Conservation (phyloP, 805 yeast species). For the Cyberlindnera maclurae region DNA sequence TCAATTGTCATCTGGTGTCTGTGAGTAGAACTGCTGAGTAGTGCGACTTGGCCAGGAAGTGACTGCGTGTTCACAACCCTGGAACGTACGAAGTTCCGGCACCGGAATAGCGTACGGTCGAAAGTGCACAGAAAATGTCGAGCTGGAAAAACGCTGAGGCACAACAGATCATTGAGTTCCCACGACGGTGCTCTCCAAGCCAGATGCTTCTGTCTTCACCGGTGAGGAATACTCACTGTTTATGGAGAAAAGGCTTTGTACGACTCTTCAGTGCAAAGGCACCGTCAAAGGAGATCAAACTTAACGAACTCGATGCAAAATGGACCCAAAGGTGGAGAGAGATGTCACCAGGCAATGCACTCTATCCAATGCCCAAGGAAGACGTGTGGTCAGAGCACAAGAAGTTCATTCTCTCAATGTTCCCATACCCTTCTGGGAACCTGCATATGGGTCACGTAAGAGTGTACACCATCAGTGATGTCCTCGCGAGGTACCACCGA, state of each 20-base stretch:
- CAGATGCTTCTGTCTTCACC: no score
- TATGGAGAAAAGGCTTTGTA: no score
- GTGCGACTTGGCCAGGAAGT: no score
- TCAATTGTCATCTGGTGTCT: slow-evolving; percentile 8
- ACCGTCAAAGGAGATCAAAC: not conserved
- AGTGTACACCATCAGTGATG: slow-evolving; percentile 88
- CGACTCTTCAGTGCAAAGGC: not conserved
- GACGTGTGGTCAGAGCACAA: slow-evolving; percentile 20
- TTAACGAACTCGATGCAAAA: slow-evolving; percentile 36
- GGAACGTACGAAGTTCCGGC: no score
- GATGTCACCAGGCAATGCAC: slow-evolving; percentile 26
- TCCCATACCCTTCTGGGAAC: slow-evolving; percentile 93
- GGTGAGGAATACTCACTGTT: no score
- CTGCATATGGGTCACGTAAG: slow-evolving; percentile 92
- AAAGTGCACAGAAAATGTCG: no score
- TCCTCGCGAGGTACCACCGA: slow-evolving; percentile 68
- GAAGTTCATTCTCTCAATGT: slow-evolving; percentile 75
- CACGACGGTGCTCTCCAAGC: no score
- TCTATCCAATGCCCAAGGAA: slow-evolving; percentile 29
- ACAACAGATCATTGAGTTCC: no score
- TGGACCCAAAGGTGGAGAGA: slow-evolving; percentile 45
- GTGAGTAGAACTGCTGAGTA: no score
- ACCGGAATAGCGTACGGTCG: no score
- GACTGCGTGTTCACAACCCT: no score
- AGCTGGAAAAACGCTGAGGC: no score